Percentiles rank a stretch among this genome's conserved stretches.
These are phyloP conservation scores for Plantago major DNA, from an alignment of 257 asterid genomes.

Conservation along the genomic window DNA sequence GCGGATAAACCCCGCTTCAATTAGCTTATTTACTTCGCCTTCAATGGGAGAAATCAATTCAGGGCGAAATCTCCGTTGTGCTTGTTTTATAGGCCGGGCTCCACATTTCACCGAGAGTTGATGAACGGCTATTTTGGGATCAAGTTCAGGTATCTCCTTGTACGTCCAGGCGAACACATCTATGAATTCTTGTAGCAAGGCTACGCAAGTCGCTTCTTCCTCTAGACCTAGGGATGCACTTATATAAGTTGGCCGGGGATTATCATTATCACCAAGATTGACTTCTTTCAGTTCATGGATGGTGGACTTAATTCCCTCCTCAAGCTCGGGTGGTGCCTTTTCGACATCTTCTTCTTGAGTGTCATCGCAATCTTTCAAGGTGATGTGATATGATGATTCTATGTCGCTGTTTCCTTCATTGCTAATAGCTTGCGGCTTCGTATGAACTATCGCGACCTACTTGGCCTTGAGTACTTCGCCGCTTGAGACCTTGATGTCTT, in stretches of 20 bases:
- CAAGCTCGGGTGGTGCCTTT: neutral
- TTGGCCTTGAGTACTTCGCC: neutral
- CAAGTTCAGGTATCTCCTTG: neutral
- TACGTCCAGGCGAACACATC: neutral
- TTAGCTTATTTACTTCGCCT: neutral
- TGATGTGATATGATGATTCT: neutral
- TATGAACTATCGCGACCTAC: neutral
- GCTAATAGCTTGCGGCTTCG: neutral
- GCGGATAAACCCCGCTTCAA: neutral
- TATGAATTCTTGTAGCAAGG: neutral
- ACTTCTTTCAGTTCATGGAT: too few species aligned
- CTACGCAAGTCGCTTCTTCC: neutral
- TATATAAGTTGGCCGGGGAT: neutral
- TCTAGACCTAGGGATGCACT: neutral
- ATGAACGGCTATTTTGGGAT: neutral
- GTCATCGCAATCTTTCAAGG: neutral
- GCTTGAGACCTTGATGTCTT: neutral
- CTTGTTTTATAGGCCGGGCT: neutral
- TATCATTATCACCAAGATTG: neutral
- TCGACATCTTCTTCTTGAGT: neutral
- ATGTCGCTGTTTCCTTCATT: neutral
- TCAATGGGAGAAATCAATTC: too few species aligned
- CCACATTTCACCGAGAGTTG: too few species aligned
- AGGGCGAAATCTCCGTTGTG: neutral
- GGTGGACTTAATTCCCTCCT: too few species aligned